These are phyloP conservation scores for Eucalyptus pumila DNA, from an alignment of 345 rosid genomes.

Conservation along the genomic window DNA sequence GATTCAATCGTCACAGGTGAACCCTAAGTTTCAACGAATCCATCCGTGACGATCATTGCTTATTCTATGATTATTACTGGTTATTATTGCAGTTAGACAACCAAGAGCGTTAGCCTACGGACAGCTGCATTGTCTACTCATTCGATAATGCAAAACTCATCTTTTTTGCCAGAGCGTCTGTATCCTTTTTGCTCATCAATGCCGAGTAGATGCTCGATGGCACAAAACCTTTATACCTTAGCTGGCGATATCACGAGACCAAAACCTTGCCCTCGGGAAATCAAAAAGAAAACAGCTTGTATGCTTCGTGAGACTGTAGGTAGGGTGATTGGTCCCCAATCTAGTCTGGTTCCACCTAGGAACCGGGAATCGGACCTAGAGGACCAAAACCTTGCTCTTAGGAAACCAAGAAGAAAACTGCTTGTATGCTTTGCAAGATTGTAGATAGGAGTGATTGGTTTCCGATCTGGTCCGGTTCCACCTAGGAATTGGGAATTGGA, in stretches of 20 bases:
- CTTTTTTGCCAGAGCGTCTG: background rate
- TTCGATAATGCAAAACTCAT: background rate
- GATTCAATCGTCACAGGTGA: background rate
- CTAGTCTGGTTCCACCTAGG: accelerated
- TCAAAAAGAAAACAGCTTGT: background rate
- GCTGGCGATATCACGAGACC: background rate
- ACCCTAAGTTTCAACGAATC: background rate
- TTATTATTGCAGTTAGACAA: background rate
- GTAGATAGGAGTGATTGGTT: accelerated
- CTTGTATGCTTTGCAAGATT: background rate
- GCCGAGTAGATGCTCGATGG: background rate
- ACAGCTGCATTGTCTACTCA: background rate
- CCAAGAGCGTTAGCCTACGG: background rate
- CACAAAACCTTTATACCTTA: background rate
- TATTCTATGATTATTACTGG: background rate
- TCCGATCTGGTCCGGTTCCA: accelerated
- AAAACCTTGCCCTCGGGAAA: background rate
- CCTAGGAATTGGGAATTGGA: no score
- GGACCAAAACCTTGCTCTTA: background rate
- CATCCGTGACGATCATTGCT: background rate
- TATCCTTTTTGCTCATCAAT: background rate
- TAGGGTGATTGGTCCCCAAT: no score
- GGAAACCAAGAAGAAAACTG: background rate
- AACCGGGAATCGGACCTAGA: accelerated
- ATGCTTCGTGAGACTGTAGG: background rate